Percentiles rank a stretch among this genome's conserved stretches.
phyloP scores from a whole-genome alignment of 139 green algal genomes.

The Monoraphidium neglectum region DNA sequence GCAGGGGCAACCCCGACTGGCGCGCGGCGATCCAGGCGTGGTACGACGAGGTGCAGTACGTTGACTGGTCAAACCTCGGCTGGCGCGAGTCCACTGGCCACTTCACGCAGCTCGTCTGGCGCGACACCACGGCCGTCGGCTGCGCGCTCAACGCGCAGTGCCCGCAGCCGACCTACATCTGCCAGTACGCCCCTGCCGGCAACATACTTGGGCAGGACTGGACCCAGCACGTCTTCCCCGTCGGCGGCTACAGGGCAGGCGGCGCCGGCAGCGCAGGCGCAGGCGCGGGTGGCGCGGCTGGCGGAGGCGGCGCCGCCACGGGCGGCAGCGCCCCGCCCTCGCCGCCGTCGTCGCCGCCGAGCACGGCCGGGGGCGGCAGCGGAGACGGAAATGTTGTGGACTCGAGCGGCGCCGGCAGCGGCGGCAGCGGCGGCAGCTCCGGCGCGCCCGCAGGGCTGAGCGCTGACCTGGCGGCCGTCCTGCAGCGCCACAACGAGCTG shows the following conservation, averaged over 20 bases:
- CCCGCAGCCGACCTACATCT: not conserved
- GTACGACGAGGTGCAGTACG: slow-evolving; percentile 25
- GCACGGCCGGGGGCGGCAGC: too few relatives aligned
- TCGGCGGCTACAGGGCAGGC: not conserved
- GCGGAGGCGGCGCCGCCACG: too few relatives aligned
- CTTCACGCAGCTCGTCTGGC: slow-evolving; percentile 37
- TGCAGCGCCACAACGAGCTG: not conserved
- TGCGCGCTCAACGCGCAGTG: slow-evolving; percentile 6
- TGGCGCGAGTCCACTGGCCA: not conserved
- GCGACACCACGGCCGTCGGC: slow-evolving; percentile 13
- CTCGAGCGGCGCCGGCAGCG: too few relatives aligned
- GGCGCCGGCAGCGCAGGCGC: too few relatives aligned
- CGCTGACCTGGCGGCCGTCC: too few relatives aligned
- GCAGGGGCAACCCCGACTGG: slow-evolving; percentile 13
- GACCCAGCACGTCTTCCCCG: not conserved
- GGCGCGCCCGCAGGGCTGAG: too few relatives aligned
- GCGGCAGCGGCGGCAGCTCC: too few relatives aligned
- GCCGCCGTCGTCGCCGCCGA: not conserved
- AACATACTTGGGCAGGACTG: not conserved
- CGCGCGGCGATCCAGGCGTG: slow-evolving; percentile 16
- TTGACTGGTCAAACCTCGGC: slow-evolving; percentile 7
- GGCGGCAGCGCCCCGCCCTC: slow-evolving; percentile 3
- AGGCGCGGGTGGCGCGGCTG: too few relatives aligned
- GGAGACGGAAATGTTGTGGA: too few relatives aligned
- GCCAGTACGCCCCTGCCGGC: not conserved